Conservation (phyloP, 2,329 filamentous ascomycete genomes). For the Neurospora crassa region DNA sequence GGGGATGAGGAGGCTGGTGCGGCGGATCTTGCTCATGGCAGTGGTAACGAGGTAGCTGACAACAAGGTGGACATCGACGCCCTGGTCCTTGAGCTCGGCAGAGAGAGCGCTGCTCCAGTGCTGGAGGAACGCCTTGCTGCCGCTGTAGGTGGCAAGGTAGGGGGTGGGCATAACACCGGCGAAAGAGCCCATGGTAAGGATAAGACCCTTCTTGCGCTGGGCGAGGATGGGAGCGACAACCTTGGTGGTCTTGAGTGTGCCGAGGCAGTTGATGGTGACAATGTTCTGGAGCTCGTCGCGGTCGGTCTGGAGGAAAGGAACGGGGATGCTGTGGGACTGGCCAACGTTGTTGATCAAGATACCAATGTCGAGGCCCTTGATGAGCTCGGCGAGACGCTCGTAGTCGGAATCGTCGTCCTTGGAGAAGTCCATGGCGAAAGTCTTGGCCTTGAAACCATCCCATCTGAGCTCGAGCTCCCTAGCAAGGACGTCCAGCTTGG, state of each 20-base stretch:
- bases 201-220: conserved; percentile 73
- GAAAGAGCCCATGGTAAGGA: conserved; percentile 96
- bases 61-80: conserved; percentile 83
- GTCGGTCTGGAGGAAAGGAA: conserved; percentile 73
- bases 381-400: conserved; percentile 55
- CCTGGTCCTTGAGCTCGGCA: conserved; percentile 68
- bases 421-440: conserved; percentile 85
- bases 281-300: conserved; percentile 78
- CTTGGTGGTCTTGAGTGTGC: conserved; percentile 80
- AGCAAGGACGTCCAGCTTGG: conserved; percentile 74
- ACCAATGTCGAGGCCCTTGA: conserved; percentile 68
- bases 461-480: conserved; percentile 65
- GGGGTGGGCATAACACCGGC: conserved; percentile 88
- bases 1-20: conserved; percentile 67
- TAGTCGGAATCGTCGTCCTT: conserved; percentile 74
- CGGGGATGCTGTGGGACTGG: conserved; percentile 85
- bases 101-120: conserved; percentile 87
- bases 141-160: conserved; percentile 89
- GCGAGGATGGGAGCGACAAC: conserved; percentile 78
- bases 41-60: conserved; percentile 90
- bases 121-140: conserved; percentile 96
- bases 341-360: conserved; percentile 97
- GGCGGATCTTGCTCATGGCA: conserved; percentile 93
- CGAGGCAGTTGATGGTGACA: conserved; percentile 89
- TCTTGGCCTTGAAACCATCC: conserved; percentile 61